Conservation (phyloP, 2,329 filamentous ascomycete genomes). For the Epichloe bromicola region DNA sequence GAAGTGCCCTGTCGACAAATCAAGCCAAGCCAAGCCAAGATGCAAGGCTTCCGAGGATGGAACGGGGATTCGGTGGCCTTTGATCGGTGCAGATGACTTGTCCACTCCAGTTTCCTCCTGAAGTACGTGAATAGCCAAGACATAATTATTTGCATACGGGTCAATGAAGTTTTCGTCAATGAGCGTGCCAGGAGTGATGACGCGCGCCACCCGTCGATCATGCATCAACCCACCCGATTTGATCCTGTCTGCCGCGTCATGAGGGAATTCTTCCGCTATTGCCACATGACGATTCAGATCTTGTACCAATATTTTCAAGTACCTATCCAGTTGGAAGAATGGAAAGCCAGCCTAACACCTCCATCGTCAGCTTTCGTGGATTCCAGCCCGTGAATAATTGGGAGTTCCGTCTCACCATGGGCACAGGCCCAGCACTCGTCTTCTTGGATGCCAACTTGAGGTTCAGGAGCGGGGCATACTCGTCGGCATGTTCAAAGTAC, state of each 20-base stretch:
- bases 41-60: conserved; percentile 12
- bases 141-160: conserved; percentile 83
- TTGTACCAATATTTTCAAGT: conserved; percentile 83
- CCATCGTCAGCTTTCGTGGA: conserved; percentile 1
- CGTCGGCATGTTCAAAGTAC: conserved; percentile 90
- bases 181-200: conserved; percentile 87
- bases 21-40: conserved; percentile 82
- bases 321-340: conserved; percentile 82
- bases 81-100: background rate
- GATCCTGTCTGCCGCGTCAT: conserved; percentile 53
- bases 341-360: conserved; percentile 68
- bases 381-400: background rate
- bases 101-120: background rate
- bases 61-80: conserved; percentile 3
- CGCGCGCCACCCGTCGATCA: conserved; percentile 69
- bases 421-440: conserved; percentile 63
- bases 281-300: conserved; percentile 86
- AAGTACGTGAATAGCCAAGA: conserved; percentile 61
- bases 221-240: conserved; percentile 71
- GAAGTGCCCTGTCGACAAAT: conserved; percentile 90
- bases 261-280: conserved; percentile 83
- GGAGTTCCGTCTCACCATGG: conserved; percentile 52
- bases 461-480: conserved; percentile 74
- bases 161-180: conserved; percentile 98
- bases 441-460: conserved; percentile 75